phyloP scores from a whole-genome alignment of 345 rosid genomes.

The Pelargonium nanum region DNA sequence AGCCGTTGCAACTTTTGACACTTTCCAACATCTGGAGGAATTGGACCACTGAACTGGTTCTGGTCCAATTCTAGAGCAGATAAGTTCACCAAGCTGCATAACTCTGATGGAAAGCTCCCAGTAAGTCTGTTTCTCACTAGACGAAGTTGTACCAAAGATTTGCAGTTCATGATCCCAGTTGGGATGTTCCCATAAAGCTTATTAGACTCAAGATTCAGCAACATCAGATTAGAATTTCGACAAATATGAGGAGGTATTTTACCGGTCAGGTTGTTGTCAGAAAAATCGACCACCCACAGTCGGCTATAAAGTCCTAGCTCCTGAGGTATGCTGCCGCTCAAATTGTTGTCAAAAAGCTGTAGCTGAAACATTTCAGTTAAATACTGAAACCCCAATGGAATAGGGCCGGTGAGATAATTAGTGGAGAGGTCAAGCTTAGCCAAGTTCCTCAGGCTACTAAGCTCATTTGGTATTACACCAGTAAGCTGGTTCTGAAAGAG shows the following conservation, averaged over 20 bases:
- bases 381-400: conserved; percentile 64
- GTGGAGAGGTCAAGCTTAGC: conserved; percentile 78
- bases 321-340: conserved; percentile 62
- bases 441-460: conserved; percentile 56
- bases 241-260: conserved; percentile 70
- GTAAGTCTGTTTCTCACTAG: conserved; percentile 53
- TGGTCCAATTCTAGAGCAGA: conserved; percentile 70
- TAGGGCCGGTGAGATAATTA: conserved; percentile 57
- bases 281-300: conserved; percentile 84
- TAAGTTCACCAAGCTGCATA: conserved; percentile 66
- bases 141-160: conserved; percentile 55
- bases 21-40: conserved; percentile 56
- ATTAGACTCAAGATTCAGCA: conserved; percentile 67
- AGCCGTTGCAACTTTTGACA: conserved; percentile 72
- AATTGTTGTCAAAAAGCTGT: conserved; percentile 74
- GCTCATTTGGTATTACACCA: conserved; percentile 66
- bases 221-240: conserved; percentile 34
- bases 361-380: conserved; percentile 56
- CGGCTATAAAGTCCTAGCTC: conserved; percentile 59
- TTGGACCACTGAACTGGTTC: conserved; percentile 65
- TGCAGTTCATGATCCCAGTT: conserved; percentile 41
- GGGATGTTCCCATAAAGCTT: conserved; percentile 62
- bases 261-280: conserved; percentile 65
- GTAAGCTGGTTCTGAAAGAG: conserved; percentile 72
- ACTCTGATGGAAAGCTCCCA: conserved; percentile 66